Evolutionary conservation across 345 rosid genomes (phyloP).

Genomic region (Passiflora organensis): DNA sequence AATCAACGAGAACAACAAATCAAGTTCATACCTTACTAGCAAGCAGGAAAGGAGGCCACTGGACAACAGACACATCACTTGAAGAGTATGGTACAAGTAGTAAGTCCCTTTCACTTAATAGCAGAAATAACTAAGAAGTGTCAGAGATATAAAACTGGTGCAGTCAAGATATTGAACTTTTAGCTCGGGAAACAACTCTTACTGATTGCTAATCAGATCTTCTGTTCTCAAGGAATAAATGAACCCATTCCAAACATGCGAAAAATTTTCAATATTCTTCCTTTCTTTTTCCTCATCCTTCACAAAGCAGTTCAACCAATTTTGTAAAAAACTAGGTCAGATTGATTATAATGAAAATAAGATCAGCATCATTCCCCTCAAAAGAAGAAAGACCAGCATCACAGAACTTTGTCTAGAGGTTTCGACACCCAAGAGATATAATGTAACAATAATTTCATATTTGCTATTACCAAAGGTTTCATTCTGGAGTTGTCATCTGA

Average conservation of each 20-base stretch:
- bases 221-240: constrained; percentile 72
- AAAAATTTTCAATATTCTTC: constrained; percentile 60
- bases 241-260: constrained; percentile 88
- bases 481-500: constrained; percentile 26
- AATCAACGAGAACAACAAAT: constrained; percentile 10
- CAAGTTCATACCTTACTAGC: constrained; percentile 77
- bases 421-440: background rate
- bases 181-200: constrained; percentile 22
- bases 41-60: constrained; percentile 97
- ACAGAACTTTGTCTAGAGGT: too few relatives aligned
- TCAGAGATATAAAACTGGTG: constrained; percentile 8
- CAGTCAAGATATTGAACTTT: constrained; percentile 5
- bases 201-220: constrained; percentile 85
- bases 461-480: constrained; percentile 34
- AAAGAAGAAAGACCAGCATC: background rate
- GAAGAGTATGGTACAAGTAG: constrained; percentile 83
- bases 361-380: background rate
- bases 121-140: constrained; percentile 11
- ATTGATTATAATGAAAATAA: too few relatives aligned
- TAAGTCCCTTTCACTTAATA: constrained; percentile 73
- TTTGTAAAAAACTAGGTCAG: constrained; percentile 10
- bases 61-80: constrained; percentile 57
- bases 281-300: constrained; percentile 52
- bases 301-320: constrained; percentile 19
- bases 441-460: constrained; percentile 1